Evolutionary conservation across 192 early-diverging fungal species (phyloP).

Genomic region (Coemansia asiatica): DNA sequence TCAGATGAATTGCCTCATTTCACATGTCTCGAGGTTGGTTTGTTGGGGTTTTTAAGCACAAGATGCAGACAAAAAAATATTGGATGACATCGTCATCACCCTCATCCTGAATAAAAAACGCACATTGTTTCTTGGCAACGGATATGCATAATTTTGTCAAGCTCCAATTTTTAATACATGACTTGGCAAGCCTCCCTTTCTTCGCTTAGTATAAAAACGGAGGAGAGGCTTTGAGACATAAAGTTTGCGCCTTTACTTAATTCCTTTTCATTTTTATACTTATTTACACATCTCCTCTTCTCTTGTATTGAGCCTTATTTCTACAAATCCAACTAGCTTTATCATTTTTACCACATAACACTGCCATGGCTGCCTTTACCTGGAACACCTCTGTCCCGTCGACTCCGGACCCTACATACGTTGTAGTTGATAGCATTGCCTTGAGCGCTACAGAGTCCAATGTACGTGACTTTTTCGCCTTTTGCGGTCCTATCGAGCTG

Average conservation of each 20-base stretch:
- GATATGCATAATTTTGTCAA: neutral
- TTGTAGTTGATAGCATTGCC: slow-evolving; percentile 34
- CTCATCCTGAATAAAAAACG: neutral
- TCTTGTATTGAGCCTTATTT: slow-evolving; percentile 5
- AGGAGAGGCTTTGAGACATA: too few species aligned
- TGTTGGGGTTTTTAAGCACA: neutral
- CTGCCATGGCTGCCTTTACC: slow-evolving; percentile 31
- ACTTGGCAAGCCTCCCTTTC: too few species aligned
- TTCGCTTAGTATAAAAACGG: too few species aligned
- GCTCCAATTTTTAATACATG: too few species aligned
- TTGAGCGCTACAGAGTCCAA: slow-evolving; percentile 26
- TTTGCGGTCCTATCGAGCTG: slow-evolving; percentile 37
- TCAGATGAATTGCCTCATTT: too few species aligned
- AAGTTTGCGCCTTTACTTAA: neutral
- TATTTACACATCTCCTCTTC: neutral
- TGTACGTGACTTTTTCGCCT: slow-evolving; percentile 40
- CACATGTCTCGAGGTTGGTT: neutral
- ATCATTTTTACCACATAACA: slow-evolving; percentile 1
- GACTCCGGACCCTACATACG: slow-evolving; percentile 23
- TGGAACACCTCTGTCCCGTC: slow-evolving; percentile 34
- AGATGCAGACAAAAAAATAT: neutral
- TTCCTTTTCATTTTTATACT: neutral
- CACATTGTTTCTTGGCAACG: slow-evolving; percentile 1
- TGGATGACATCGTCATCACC: neutral
- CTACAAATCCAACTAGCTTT: too few species aligned